Evolutionary conservation across 179 eudicot species (phyloP), one percentile per base, ranked within the genome.

Genomic region (Spinacia oleracea): DNA sequence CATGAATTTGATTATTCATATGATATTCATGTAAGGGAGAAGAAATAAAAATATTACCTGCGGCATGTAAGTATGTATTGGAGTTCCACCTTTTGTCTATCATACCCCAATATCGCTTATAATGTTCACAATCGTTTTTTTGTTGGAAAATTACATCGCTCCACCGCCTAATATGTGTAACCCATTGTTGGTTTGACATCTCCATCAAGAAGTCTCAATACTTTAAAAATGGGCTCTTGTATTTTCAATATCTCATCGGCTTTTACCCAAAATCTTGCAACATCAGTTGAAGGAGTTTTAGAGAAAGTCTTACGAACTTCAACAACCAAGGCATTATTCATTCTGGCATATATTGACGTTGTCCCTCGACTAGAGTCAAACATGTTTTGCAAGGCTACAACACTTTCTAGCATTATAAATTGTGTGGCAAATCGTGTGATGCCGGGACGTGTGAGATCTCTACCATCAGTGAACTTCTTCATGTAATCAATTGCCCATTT

Each of bases 71-170:
- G 34, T 74, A 53, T 1, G 42, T 62, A 40, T 60, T 46, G n/a
- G 34, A 73, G 9, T 35, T n/a, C 66, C 46, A 73, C 34, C 50
- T 55, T 18, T 73, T 56, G 29, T 60, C 27, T 58, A 60, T 69
- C 27, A 77, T 51, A 7, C 34, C 40, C 53, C 73, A 53, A 53
- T 67, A 77, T 0, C 5, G 12, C n/a, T 77, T 67, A 10, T n/a
- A 50, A 25, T 40, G 14, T 6, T 5, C 0, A 35, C 51, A 38
- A n/a, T 51, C 32, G 1, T 40, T 27, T 46, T n/a, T 23, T 51
- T 5, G 67, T 45, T 16, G 58, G 23, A 14, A 53, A 7, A 23
- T 53, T 53, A 53, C 59, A 53, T 18, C 23, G 23, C 23, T 20
- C 59, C 23, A 53, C 3, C 14, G 59, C 59, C 23, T 53, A 23